Evolutionary conservation across 2,329 filamentous ascomycete species (phyloP).

Genomic region (Pezicula radicicola): DNA sequence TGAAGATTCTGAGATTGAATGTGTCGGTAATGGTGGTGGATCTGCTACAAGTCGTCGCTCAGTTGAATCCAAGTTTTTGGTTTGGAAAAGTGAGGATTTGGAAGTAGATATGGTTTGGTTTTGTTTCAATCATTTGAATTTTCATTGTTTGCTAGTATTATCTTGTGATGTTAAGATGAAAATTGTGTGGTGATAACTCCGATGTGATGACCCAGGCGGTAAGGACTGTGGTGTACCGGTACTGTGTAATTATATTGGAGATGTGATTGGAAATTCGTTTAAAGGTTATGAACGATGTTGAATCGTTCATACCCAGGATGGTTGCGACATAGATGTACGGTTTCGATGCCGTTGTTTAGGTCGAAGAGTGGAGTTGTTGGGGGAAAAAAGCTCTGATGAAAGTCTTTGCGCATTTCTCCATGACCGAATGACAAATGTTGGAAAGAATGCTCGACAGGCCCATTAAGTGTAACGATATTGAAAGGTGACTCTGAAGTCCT

Average conservation of each 20-base stretch:
- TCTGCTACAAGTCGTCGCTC: constrained; percentile 28
- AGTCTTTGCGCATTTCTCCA: constrained; percentile 14
- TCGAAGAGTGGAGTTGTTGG: constrained; percentile 1
- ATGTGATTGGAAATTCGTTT: background rate
- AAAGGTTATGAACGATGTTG: constrained; percentile 16
- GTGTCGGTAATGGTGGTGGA: constrained; percentile 19
- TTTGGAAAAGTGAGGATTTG: constrained; percentile 14
- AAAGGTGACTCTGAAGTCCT: constrained; percentile 1
- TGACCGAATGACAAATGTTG: constrained; percentile 15
- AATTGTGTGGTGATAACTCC: constrained; percentile 6
- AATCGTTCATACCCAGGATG: constrained; percentile 12
- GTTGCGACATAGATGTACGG: constrained; percentile 1
- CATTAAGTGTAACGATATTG: constrained; percentile 10
- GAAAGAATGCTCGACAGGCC: constrained; percentile 12
- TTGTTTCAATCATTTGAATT: constrained; percentile 16
- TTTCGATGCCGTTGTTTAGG: too few species aligned
- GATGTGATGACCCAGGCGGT: constrained; percentile 8
- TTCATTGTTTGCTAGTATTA: constrained; percentile 12
- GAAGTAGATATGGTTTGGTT: background rate
- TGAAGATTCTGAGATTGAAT: constrained; percentile 17
- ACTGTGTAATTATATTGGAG: background rate
- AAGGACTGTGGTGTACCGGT: constrained; percentile 21
- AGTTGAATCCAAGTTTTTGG: constrained; percentile 23
- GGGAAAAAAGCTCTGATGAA: constrained; percentile 12
- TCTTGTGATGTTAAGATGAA: constrained; percentile 3